Evolutionary conservation across 2,329 filamentous ascomycete species (phyloP).

Genomic region (Cercospora sp.): DNA sequence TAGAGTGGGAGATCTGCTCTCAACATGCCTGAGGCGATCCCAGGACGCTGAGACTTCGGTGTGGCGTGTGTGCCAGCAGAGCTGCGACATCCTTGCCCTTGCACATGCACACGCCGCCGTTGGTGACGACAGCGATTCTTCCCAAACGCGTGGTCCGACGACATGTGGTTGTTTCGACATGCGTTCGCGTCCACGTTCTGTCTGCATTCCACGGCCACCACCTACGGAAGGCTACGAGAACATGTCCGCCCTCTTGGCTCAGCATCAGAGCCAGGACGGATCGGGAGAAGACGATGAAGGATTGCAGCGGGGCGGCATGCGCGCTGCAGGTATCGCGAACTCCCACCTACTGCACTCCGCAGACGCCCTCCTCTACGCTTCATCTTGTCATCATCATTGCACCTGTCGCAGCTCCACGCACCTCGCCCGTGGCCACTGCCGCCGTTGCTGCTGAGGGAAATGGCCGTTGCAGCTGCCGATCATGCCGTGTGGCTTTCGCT

Average conservation of each 20-base stretch:
- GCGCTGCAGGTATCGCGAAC: neutral
- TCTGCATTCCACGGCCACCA: neutral
- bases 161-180: neutral
- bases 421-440: neutral
- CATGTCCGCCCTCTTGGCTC: no score
- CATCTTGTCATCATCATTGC: neutral
- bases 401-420: neutral
- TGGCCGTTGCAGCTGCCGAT: neutral
- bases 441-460: neutral
- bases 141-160: neutral
- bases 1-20: neutral
- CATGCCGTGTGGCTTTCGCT: neutral
- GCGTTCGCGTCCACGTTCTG: neutral
- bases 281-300: neutral
- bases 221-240: no score
- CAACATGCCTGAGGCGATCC: slow-evolving; percentile 3
- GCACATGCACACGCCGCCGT: neutral
- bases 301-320: neutral
- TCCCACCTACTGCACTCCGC: neutral
- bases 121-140: neutral
- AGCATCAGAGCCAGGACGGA: neutral
- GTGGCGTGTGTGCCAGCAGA: neutral
- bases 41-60: neutral
- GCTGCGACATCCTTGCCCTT: neutral
- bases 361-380: neutral